Base-by-base conservation (phyloP, 1,139 yeast genomes). In the Kurtzmaniella quercitrusa region DNA sequence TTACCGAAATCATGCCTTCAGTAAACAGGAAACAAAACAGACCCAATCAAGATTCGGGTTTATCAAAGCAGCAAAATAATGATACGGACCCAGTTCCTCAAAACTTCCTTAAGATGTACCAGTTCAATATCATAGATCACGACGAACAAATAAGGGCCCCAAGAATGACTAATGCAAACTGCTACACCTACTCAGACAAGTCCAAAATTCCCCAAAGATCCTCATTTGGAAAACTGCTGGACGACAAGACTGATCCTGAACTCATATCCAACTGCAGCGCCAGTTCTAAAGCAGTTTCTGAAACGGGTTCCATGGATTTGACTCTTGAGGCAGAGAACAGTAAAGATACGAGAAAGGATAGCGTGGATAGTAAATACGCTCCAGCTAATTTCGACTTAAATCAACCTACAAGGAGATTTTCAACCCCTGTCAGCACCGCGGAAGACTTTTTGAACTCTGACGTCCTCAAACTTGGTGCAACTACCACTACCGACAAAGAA, bases 131-230 rank as follows among this genome's bases (percentile, higher is more conserved):
- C 39, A 55, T 68, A 41, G 66, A 71, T 50, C 69, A 70, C 47
- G 71, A 71, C 46, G 73, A 71, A 46, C 74, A 68, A 49, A 71
- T 71, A 38, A 51, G 76, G 46, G 74, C 73, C 21, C 77, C 76
- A 4, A 51, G 76, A 34, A 68, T 71, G 65, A 59, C 58, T 35
- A 60, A 53, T 48, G 51, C 58, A 45, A 58, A 55, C 42, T 59
- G 56, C 42, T 63, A 61, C 45, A 59, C 68, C 0, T 59, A 60
- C 40, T 40, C 42, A 14, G 42, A 43, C 9, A 38, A 42, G n/a
- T 34, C 43, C 41, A 47, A 50, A 30, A 48, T 45, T 15, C 46
- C 36, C 30, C 34, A 21, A 33, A 19, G 36, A 5, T 21, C 38
- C 7, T 33, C 42, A 4, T 17, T 23, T 12, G 20, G 33, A 3